Evolutionary conservation across 2,329 filamentous ascomycete species (phyloP).

Genomic region (Paraphoma sp.): DNA sequence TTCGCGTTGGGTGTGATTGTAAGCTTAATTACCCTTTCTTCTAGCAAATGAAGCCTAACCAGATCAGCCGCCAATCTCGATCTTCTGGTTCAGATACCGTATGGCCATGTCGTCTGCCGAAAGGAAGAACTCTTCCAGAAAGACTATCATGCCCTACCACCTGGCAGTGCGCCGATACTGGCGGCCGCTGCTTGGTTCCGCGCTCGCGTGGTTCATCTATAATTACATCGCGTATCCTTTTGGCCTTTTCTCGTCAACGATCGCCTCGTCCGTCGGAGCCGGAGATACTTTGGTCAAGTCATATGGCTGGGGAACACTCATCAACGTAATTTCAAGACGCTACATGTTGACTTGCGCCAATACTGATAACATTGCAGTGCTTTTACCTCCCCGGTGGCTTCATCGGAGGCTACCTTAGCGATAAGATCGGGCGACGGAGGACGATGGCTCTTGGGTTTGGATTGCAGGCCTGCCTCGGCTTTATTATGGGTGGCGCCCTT

Average conservation of each 20-base stretch:
- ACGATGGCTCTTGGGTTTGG: conserved; percentile 34
- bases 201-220: conserved; percentile 60
- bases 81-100: conserved; percentile 61
- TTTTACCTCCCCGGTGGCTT: conserved; percentile 37
- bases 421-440: conserved; percentile 31
- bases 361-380: conserved; percentile 13
- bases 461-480: conserved; percentile 30
- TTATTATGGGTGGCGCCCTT: conserved; percentile 31
- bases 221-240: conserved; percentile 64
- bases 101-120: conserved; percentile 61
- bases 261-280: conserved; percentile 41
- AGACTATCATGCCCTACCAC: conserved; percentile 53
- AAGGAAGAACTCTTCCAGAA: conserved; percentile 53
- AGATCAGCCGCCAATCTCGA: conserved; percentile 52
- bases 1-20: conserved; percentile 58
- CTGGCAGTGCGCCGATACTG: conserved; percentile 58
- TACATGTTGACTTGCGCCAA: background rate
- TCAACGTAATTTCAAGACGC: background rate
- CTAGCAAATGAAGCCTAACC: background rate
- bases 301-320: conserved; percentile 25
- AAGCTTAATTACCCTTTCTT: background rate
- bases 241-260: conserved; percentile 62
- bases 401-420: conserved; percentile 33
- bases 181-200: conserved; percentile 57
- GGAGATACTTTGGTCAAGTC: conserved; percentile 26